Evolutionary conservation across 306 rosid genomes (phyloP).

Genomic region (Vachellia collinsii): DNA sequence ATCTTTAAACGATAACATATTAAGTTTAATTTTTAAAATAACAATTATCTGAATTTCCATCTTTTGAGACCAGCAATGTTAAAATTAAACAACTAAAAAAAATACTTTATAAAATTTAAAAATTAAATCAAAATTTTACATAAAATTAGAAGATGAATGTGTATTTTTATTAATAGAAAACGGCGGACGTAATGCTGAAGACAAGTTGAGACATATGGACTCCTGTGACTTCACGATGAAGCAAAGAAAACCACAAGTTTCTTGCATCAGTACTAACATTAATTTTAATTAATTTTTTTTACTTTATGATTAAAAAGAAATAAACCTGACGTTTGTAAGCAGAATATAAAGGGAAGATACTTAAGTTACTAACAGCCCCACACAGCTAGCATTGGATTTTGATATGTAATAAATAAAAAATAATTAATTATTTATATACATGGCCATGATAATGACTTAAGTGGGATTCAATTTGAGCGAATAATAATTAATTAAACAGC

Average conservation of each 20-base stretch:
- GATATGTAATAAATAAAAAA: background rate
- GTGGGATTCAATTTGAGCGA: background rate
- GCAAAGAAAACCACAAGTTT: slow-evolving; percentile 12
- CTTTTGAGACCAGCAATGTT: no score
- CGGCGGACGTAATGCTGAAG: background rate
- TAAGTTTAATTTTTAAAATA: no score
- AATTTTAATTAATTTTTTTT: slow-evolving; percentile 1
- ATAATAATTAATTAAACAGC: background rate
- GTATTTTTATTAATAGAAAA: background rate
- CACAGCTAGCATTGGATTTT: background rate
- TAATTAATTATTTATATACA: background rate
- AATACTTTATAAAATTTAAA: no score
- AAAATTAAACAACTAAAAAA: no score
- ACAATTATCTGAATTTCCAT: no score
- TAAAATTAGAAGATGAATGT: no score
- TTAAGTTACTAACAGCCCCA: background rate
- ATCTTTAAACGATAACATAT: no score
- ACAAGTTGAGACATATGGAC: background rate
- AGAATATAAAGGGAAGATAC: background rate
- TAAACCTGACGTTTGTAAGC: background rate
- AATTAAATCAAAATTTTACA: no score
- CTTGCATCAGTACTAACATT: background rate
- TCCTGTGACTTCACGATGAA: background rate
- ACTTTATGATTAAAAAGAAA: background rate
- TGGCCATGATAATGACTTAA: background rate